A percentile compares a stretch with the other conserved stretches of the same genome.
phyloP scores from a whole-genome alignment of 331 rosid genomes.

The Saraca asoca region DNA sequence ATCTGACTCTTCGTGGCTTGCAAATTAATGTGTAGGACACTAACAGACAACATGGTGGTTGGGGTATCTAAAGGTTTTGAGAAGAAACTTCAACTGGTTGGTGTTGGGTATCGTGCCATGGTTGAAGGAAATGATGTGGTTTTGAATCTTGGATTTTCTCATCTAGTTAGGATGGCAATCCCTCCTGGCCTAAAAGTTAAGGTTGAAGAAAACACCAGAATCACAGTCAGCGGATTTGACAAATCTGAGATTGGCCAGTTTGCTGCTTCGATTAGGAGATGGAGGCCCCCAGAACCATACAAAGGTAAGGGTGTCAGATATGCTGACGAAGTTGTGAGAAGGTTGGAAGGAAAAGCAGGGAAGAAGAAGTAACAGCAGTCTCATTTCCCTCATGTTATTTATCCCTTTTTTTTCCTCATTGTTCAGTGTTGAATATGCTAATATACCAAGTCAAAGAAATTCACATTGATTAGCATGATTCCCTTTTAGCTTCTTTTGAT shows the following conservation, averaged over 20 bases:
- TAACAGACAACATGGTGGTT: conserved; percentile 87
- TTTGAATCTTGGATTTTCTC: conserved; percentile 95
- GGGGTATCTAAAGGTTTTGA: conserved; percentile 98
- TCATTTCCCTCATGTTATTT: conserved; percentile 31
- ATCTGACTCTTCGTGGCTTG: conserved; percentile 26
- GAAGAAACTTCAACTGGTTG: conserved; percentile 88
- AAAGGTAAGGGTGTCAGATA: conserved; percentile 98
- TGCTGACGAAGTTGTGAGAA: conserved; percentile 92
- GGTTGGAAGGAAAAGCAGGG: conserved; percentile 99
- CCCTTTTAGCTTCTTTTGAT: neutral
- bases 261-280: conserved; percentile 89
- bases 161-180: conserved; percentile 87
- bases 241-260: conserved; percentile 91
- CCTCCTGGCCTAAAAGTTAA: conserved; percentile 80
- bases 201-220: conserved; percentile 91
- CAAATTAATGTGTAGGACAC: conserved; percentile 68
- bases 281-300: conserved; percentile 99
- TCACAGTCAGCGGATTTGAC: conserved; percentile 83
- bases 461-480: conserved; percentile 29
- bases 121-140: conserved; percentile 81
- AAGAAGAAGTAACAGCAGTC: conserved; percentile 72
- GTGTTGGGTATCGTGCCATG: conserved; percentile 96
- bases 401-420: conserved; percentile 16
- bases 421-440: conserved; percentile 32
- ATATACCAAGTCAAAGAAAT: conserved; percentile 19